Evolutionary conservation across 805 yeast genomes (phyloP), one percentile per base, ranked within the genome.

Genomic region (Blastobotrys parvus): DNA sequence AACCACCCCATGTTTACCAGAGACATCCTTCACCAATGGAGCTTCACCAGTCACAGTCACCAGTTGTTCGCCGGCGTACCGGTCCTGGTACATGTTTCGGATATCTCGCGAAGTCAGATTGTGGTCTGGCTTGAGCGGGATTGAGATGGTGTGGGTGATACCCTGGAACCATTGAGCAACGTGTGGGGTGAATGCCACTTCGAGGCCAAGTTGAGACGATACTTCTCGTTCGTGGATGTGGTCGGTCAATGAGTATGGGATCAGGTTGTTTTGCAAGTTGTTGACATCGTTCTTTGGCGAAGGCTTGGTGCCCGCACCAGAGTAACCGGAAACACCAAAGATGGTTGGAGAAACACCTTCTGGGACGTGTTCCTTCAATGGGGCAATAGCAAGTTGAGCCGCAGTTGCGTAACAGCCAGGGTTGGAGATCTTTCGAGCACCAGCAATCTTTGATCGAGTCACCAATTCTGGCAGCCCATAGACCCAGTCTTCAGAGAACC

Each of bases 401-500:
- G 94, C 97, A 37, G 99, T 92, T n/a, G 98, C 97, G 62, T 89
- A 92, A 71, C 99, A 92, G 38, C 98, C 99, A 2, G 99, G 99
- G 67, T 92, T 92, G 3, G 97, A 81, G 48, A 92, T 84, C 61
- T 83, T 85, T 57, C 74, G 71, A 16, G 97, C 90, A 11, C 68
- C 58, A 30, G 83, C 75, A 54, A 92, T 83, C 8, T 59, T 59
- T 7, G 67, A 59, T 61, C 98, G 78, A 52, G 78, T 73, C 3
- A 47, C 45, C 57, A 92, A 73, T 67, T 92, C 99, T 6, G 99
- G 99, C 54, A 92, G 75, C 38, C 99, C 99, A 61, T 92, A 92
- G 3, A 72, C 70, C 98, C 99, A 92, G 42, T 89, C 74, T 13
- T 79, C 76, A 61, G 90, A 97, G 61, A 92, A 92, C 64, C 99